These are phyloP conservation scores for Rugonectria rugulosa DNA, from an alignment of 2,329 filamentous ascomycete genomes.

Conservation along the genomic window DNA sequence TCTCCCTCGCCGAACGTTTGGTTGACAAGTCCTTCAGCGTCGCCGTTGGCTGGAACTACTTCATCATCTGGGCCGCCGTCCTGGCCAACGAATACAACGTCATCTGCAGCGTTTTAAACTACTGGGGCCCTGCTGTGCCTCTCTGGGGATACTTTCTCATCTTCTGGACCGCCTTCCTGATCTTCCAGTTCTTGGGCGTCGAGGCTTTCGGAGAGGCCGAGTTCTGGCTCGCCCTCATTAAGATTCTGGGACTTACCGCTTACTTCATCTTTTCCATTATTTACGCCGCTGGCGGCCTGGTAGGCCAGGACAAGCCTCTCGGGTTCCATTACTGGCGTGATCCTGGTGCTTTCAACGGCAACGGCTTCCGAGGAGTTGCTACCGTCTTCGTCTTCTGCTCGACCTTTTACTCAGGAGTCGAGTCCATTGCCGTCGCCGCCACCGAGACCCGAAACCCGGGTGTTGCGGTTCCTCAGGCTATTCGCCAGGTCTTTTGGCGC, in stretches of 20 bases:
- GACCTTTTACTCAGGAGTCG: slow-evolving; percentile 74
- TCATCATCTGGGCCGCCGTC: slow-evolving; percentile 71
- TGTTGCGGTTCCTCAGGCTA: slow-evolving; percentile 63
- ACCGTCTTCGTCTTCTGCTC: slow-evolving; percentile 74
- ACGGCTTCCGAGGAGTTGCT: slow-evolving; percentile 72
- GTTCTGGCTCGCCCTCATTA: slow-evolving; percentile 79
- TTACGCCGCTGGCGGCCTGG: slow-evolving; percentile 72
- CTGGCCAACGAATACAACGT: slow-evolving; percentile 77
- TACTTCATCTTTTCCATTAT: slow-evolving; percentile 79
- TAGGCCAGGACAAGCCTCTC: slow-evolving; percentile 63
- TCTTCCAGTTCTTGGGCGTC: slow-evolving; percentile 75
- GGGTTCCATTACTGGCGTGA: slow-evolving; percentile 77
- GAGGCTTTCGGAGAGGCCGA: slow-evolving; percentile 81
- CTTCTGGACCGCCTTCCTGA: slow-evolving; percentile 76
- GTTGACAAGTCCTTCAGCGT: slow-evolving; percentile 75
- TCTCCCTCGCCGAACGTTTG: slow-evolving; percentile 73
- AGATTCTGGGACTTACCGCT: slow-evolving; percentile 72
- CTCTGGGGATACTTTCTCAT: slow-evolving; percentile 75
- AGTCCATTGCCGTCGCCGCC: slow-evolving; percentile 68
- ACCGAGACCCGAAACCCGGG: slow-evolving; percentile 67
- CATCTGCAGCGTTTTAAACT: slow-evolving; percentile 69
- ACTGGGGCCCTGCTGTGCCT: slow-evolving; percentile 69
- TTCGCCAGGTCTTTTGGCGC: slow-evolving; percentile 67
- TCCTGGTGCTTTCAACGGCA: slow-evolving; percentile 71
- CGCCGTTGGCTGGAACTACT: slow-evolving; percentile 77